Base-by-base conservation (phyloP, 805 yeast genomes). In the Yarrowia deformans region DNA sequence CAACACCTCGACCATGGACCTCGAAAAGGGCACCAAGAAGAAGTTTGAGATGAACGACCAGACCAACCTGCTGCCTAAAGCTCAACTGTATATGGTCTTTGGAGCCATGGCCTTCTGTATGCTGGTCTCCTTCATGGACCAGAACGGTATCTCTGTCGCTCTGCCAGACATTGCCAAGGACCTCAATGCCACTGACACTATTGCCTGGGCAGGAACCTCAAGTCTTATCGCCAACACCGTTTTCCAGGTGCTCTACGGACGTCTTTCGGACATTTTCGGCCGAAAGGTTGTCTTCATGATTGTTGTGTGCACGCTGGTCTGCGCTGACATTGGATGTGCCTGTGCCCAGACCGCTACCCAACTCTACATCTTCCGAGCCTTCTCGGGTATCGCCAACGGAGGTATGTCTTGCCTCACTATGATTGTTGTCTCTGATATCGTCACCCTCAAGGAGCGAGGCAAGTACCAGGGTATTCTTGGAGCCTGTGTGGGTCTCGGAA, bases 201-300 rank as follows among this genome's bases (percentile, higher is more conserved):
- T 86, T 54, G 81, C 85, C 58, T 86, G 90, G 89, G 87, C 87
- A 0, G 88, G 88, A 14, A 83, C 89, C 0, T 82, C 88, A 2
- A 75, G 83, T 16, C 75, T 85, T 37, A 81, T 86, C 64, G 85
- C 88, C 7, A 82, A 82, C 64, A 80, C 86, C 58, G 80, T 81
- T 7, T 84, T 85, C 71, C 88, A 85, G 72, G 84, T 85, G 4
- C 73, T 85, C 12, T 81, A 83, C 61, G 89, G 89, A 1, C 77
- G 89, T 40, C 73, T 85, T 34, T 81, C 87, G 1, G 89, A 86
- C 74, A 84, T 86, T 9, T 84, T 85, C 73, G 86, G 86, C 10
- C 74, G 89, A 56, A 85, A 85, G 70, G 72, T 73, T 56, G 79
- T 84, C 9, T 73, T 86, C 64, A 71, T 85, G 48, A 71, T 75